Evolutionary conservation across 192 early-diverging fungal species (phyloP).

Genomic region (Linnemannia zychae): DNA sequence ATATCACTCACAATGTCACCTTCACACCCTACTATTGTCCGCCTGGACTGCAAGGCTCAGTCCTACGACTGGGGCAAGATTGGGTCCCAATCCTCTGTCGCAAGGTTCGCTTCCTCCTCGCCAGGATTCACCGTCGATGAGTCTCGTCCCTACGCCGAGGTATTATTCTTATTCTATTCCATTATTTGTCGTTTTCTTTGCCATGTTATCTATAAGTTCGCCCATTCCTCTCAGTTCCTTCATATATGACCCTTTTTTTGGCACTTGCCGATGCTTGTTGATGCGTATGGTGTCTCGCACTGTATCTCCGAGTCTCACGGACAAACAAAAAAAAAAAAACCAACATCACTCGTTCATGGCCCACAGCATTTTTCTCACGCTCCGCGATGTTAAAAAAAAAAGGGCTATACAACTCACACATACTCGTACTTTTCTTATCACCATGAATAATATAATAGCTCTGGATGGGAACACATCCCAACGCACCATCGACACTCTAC

Average conservation of each 20-base stretch:
- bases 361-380: slow-evolving; percentile 35
- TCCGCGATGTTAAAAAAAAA: neutral
- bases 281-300: neutral
- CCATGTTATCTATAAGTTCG: no score
- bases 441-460: slow-evolving; percentile 63
- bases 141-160: slow-evolving; percentile 90
- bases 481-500: slow-evolving; percentile 78
- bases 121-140: slow-evolving; percentile 70
- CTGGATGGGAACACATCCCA: slow-evolving; percentile 99
- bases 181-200: neutral
- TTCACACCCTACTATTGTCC: slow-evolving; percentile 62
- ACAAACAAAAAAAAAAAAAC: neutral
- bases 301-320: neutral
- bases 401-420: neutral
- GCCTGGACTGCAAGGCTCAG: slow-evolving; percentile 81
- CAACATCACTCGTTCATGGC: no score
- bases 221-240: no score
- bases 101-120: slow-evolving; percentile 79
- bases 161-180: slow-evolving; percentile 24
- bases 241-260: neutral
- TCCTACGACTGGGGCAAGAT: slow-evolving; percentile 98
- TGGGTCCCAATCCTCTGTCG: slow-evolving; percentile 85
- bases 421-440: slow-evolving; percentile 11
- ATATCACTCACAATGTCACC: slow-evolving; percentile 10
- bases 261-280: neutral